Evolutionary conservation across 2,329 filamentous ascomycete genomes (phyloP).

Genomic region (Nectriaceae sp.): DNA sequence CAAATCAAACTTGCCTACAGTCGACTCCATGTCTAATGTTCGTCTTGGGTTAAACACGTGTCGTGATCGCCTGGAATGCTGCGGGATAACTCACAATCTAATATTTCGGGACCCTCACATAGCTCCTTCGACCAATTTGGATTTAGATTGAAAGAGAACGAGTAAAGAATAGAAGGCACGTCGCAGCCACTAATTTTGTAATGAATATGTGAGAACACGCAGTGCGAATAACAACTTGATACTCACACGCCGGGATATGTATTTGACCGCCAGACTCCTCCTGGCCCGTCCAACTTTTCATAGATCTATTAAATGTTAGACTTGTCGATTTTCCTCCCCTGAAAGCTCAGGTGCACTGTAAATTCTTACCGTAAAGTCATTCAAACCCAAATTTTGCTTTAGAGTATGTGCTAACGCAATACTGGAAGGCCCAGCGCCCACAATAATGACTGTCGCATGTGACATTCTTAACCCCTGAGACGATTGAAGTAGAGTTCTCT

Average conservation of each 20-base stretch:
- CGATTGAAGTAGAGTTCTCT: no score
- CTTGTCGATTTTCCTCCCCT: no score
- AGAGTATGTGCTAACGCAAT: not conserved
- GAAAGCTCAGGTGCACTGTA: no score
- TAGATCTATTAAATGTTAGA: slow-evolving; percentile 7
- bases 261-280: slow-evolving; percentile 22
- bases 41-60: not conserved
- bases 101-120: slow-evolving; percentile 37
- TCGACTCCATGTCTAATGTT: slow-evolving; percentile 9
- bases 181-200: slow-evolving; percentile 11
- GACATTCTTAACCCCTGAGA: no score
- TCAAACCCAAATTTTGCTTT: not conserved
- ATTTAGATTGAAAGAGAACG: slow-evolving; percentile 43
- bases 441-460: slow-evolving; percentile 1
- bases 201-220: slow-evolving; percentile 17
- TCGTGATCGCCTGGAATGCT: no score
- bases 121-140: slow-evolving; percentile 40
- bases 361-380: not conserved
- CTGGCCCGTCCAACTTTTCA: slow-evolving; percentile 16
- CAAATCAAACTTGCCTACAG: slow-evolving; percentile 9
- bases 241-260: slow-evolving; percentile 12
- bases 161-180: slow-evolving; percentile 36
- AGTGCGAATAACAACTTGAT: slow-evolving; percentile 8
- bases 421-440: slow-evolving; percentile 4
- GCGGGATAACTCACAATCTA: slow-evolving; percentile 30